A percentile compares a stretch with the other conserved stretches of the same genome.
Conservation (phyloP, 306 rosid species). For the Sindora glabra region DNA sequence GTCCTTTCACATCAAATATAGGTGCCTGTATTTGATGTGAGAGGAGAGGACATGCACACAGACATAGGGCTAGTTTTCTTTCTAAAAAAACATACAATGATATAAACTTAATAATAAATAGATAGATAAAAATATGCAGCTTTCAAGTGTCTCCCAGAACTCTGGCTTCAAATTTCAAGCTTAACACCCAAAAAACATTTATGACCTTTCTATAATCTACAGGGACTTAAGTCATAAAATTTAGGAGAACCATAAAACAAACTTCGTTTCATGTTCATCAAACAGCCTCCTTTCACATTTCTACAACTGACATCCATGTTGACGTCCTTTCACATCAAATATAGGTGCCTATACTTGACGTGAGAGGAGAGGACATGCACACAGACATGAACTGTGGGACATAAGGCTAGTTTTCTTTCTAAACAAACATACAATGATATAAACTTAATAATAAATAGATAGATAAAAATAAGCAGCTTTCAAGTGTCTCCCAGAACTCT, state of each 20-base stretch:
- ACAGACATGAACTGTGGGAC: no score
- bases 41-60: no score
- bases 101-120: background rate
- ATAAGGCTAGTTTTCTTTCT: no score
- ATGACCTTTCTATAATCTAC: background rate
- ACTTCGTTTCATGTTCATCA: background rate
- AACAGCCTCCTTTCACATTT: background rate
- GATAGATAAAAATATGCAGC: background rate
- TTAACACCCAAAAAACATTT: background rate
- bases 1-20: no score
- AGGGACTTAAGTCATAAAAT: background rate
- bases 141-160: conserved; percentile 1
- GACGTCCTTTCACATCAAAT: no score
- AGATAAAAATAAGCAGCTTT: background rate
- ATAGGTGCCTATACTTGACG: no score
- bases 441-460: background rate
- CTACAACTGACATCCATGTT: no score
- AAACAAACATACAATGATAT: no score
- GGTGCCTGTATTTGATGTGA: no score
- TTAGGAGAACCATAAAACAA: background rate
- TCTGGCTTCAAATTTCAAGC: background rate
- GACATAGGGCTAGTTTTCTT: no score
- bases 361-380: no score
- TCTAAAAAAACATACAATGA: no score
- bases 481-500: conserved; percentile 3